Conservation (phyloP, 139 green algal species). For the Chlamydomonas schloesseri region DNA sequence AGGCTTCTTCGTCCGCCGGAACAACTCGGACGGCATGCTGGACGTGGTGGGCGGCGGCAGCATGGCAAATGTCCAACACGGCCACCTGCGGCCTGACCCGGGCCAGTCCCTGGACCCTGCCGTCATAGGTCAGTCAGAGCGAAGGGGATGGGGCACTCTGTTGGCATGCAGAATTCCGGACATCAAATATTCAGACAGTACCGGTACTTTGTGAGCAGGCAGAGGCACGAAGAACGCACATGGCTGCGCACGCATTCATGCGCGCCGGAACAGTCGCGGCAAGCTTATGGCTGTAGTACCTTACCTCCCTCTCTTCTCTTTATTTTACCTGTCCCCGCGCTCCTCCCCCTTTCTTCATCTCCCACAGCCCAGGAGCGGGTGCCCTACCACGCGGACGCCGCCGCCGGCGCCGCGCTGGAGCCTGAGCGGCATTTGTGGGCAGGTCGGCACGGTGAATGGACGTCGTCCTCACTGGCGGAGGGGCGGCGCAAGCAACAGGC, state of each 20-base stretch:
- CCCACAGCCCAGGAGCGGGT: conserved; percentile 12
- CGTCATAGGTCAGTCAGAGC: conserved; percentile 25
- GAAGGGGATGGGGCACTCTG: too few relatives aligned
- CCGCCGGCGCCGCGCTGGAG: conserved; percentile 69
- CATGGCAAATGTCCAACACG: conserved; percentile 5
- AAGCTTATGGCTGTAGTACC: too few relatives aligned
- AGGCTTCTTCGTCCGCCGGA: conserved; percentile 27
- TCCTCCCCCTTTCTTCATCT: background rate
- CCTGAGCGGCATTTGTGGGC: conserved; percentile 73
- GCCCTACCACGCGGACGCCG: conserved; percentile 42
- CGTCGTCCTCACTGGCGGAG: background rate
- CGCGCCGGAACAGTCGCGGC: background rate
- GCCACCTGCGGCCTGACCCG: conserved; percentile 57
- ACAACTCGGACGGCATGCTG: background rate
- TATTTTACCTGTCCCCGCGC: background rate
- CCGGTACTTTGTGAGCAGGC: background rate
- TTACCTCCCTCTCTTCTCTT: background rate
- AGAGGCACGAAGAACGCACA: too few relatives aligned
- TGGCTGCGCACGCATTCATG: too few relatives aligned
- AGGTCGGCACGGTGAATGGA: conserved; percentile 73
- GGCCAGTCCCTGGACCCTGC: conserved; percentile 48
- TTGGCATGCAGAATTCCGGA: background rate
- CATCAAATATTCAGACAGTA: too few relatives aligned
- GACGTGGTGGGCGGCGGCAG: background rate
- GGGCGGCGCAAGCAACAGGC: conserved; percentile 1